Evolutionary conservation across 129 eudicot species (phyloP).

Genomic region (Chrysanthemum seticuspe): DNA sequence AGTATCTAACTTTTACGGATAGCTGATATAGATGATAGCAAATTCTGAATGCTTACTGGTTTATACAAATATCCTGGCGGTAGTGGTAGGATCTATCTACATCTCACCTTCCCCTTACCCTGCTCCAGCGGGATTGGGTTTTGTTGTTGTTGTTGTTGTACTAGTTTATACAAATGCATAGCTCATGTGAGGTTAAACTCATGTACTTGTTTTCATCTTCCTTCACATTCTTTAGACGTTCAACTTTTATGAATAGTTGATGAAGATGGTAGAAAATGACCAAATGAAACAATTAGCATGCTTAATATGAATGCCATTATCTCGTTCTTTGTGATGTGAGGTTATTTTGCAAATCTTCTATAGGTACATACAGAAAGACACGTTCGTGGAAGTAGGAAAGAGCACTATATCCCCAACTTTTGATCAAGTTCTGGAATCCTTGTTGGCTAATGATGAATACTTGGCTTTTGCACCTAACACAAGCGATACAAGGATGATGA

Average conservation of each 20-base stretch:
- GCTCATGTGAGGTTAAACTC: neutral
- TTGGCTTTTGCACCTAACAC: slow-evolving; percentile 95
- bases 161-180: too few relatives aligned
- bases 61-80: too few relatives aligned
- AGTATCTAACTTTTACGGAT: too few relatives aligned
- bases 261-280: slow-evolving; percentile 25
- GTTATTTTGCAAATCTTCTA: slow-evolving; percentile 24
- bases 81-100: too few relatives aligned
- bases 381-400: slow-evolving; percentile 90
- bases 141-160: too few relatives aligned
- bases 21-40: too few relatives aligned
- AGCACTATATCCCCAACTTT: slow-evolving; percentile 66
- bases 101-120: too few relatives aligned
- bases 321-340: slow-evolving; percentile 12
- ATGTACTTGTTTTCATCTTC: slow-evolving; percentile 6
- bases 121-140: too few relatives aligned
- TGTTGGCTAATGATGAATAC: slow-evolving; percentile 61
- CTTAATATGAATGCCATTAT: slow-evolving; percentile 17
- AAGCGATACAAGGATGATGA: slow-evolving; percentile 81
- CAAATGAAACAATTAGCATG: slow-evolving; percentile 9
- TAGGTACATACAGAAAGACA: slow-evolving; percentile 78
- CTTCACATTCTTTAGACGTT: slow-evolving; percentile 11
- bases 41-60: too few relatives aligned
- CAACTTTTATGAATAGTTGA: slow-evolving; percentile 8
- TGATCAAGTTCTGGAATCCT: slow-evolving; percentile 57